Evolutionary conservation across 805 yeast genomes (phyloP).

Genomic region (Ogataea henricii): DNA sequence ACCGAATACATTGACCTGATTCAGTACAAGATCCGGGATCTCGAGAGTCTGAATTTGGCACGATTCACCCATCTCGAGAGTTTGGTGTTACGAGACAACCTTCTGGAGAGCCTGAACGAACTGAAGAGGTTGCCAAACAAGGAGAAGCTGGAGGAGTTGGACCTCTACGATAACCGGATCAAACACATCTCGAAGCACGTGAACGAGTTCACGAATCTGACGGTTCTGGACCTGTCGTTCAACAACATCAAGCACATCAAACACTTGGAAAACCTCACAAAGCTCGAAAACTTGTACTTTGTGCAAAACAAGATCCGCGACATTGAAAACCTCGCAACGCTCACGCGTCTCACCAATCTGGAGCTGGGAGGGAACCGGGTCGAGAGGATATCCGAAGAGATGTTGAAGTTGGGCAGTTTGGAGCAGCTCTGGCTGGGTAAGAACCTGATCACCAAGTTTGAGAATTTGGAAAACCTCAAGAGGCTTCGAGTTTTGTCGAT

Average conservation of each 20-base stretch:
- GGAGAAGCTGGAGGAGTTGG: conserved; percentile 70
- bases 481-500: conserved; percentile 79
- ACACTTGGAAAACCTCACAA: conserved; percentile 62
- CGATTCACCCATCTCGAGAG: conserved; percentile 59
- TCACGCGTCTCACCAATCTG: conserved; percentile 60
- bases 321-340: conserved; percentile 64
- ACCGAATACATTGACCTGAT: conserved; percentile 62
- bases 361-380: conserved; percentile 92
- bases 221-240: conserved; percentile 78
- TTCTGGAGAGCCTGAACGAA: conserved; percentile 71
- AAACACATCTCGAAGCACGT: conserved; percentile 78
- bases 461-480: conserved; percentile 58
- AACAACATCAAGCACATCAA: conserved; percentile 86
- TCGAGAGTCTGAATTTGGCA: conserved; percentile 60
- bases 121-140: conserved; percentile 57
- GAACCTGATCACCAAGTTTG: conserved; percentile 66
- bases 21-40: conserved; percentile 65
- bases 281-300: conserved; percentile 71
- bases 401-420: conserved; percentile 56
- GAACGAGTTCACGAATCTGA: conserved; percentile 57
- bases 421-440: conserved; percentile 92
- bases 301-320: conserved; percentile 84
- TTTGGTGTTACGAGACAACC: conserved; percentile 80
- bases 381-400: conserved; percentile 53
- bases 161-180: conserved; percentile 89